These are phyloP conservation scores for Suillus cothurnatus DNA, from an alignment of 768 basidiomycete species.

Conservation along the genomic window DNA sequence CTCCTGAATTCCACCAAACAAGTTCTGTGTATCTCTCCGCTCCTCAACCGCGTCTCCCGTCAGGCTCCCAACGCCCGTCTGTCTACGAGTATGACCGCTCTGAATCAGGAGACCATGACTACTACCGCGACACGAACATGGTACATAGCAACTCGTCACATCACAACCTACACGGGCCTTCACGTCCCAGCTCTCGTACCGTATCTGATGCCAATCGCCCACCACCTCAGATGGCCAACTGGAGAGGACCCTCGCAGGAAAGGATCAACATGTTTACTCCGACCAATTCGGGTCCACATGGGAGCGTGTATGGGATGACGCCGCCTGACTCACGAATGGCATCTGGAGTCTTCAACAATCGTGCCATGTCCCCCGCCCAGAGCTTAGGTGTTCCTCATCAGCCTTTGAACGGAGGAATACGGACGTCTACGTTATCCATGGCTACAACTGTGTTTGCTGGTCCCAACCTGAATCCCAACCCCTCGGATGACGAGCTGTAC, in stretches of 20 bases:
- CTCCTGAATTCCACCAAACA: constrained; percentile 36
- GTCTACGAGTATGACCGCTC: constrained; percentile 43
- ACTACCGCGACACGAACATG: constrained; percentile 57
- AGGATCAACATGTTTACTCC: constrained; percentile 37
- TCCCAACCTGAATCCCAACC: constrained; percentile 55
- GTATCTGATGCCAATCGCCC: constrained; percentile 34
- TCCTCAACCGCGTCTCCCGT: constrained; percentile 38
- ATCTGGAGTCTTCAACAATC: constrained; percentile 45
- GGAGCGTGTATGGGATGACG: constrained; percentile 43
- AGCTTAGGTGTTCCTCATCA: constrained; percentile 33
- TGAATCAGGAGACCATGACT: constrained; percentile 48
- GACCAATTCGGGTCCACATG: constrained; percentile 36
- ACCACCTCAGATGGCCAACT: constrained; percentile 17
- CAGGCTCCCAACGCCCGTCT: constrained; percentile 42
- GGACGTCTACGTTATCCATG: constrained; percentile 62
- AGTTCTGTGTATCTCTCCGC: constrained; percentile 28
- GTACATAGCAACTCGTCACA: constrained; percentile 39
- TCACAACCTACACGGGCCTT: constrained; percentile 29
- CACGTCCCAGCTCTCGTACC: constrained; percentile 35
- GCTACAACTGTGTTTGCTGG: constrained; percentile 56
- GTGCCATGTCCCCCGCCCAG: constrained; percentile 35
- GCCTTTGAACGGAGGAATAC: constrained; percentile 30
- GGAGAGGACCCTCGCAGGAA: constrained; percentile 40
- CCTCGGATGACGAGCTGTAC: constrained; percentile 62
- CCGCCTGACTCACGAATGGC: constrained; percentile 46